These are phyloP conservation scores for Fagus sylvatica DNA, from an alignment of 306 rosid genomes.

Conservation along the genomic window DNA sequence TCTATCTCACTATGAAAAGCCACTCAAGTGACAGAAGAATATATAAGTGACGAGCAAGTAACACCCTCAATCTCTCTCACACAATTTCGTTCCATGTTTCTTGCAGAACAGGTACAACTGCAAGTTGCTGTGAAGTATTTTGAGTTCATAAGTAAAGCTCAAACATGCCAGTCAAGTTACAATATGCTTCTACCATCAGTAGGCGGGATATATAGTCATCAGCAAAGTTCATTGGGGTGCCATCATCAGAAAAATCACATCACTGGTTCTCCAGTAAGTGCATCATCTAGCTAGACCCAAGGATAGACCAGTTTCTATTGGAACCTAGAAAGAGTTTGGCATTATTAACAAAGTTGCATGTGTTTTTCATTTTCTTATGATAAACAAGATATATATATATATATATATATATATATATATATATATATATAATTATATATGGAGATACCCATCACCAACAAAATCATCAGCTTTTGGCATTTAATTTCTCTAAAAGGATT, in stretches of 20 bases:
- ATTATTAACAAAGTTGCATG: not conserved
- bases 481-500: conserved; percentile 78
- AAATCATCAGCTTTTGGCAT: conserved; percentile 59
- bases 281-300: not conserved
- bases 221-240: not conserved
- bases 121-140: not conserved
- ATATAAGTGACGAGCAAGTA: not conserved
- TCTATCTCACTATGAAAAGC: not conserved
- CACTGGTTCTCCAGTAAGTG: not conserved
- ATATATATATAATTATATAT: not conserved
- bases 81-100: not conserved
- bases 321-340: not conserved
- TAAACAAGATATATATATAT: not conserved
- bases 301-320: not conserved
- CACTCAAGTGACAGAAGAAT: not conserved
- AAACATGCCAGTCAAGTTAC: not conserved
- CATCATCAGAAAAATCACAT: not conserved
- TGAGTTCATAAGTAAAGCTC: not conserved
- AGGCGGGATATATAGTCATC: not conserved
- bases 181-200: not conserved
- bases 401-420: not conserved
- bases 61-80: not conserved
- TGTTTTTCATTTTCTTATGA: not conserved
- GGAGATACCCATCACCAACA: conserved; percentile 2
- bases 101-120: not conserved